Conservation (phyloP, 768 basidiomycete genomes). For the Trametes cubensis region DNA sequence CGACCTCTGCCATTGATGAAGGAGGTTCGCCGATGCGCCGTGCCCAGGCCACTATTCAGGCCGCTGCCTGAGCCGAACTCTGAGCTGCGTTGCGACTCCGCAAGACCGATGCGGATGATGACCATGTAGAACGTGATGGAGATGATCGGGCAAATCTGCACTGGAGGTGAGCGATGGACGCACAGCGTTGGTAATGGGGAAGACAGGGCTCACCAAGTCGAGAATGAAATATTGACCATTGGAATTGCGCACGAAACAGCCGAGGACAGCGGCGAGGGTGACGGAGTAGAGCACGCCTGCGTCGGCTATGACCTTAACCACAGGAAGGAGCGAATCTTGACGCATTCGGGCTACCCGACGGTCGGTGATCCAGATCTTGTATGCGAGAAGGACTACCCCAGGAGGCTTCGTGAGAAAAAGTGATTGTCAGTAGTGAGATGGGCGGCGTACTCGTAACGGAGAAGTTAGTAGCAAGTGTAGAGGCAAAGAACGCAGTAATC, state of each 20-base stretch:
- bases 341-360: conserved; percentile 14
- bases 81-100: not conserved
- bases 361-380: conserved; percentile 31
- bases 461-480: conserved; percentile 29
- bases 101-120: conserved; percentile 28
- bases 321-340: conserved; percentile 19
- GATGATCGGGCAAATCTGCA: conserved; percentile 30
- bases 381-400: conserved; percentile 28
- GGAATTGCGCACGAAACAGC: conserved; percentile 28
- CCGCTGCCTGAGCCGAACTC: not conserved
- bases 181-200: not conserved
- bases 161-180: not conserved
- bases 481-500: conserved; percentile 30
- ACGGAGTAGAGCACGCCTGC: conserved; percentile 31
- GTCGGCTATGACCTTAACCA: conserved; percentile 31
- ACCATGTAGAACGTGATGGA: conserved; percentile 34
- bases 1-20: not conserved
- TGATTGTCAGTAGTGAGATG: not conserved
- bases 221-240: conserved; percentile 28
- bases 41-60: not conserved
- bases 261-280: conserved; percentile 28
- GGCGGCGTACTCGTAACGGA: conserved; percentile 22
- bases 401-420: not conserved
- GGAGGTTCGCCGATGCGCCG: not conserved
- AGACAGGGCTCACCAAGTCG: conserved; percentile 25